phyloP scores from a whole-genome alignment of 805 yeast species.

The Ogataea angusta region DNA sequence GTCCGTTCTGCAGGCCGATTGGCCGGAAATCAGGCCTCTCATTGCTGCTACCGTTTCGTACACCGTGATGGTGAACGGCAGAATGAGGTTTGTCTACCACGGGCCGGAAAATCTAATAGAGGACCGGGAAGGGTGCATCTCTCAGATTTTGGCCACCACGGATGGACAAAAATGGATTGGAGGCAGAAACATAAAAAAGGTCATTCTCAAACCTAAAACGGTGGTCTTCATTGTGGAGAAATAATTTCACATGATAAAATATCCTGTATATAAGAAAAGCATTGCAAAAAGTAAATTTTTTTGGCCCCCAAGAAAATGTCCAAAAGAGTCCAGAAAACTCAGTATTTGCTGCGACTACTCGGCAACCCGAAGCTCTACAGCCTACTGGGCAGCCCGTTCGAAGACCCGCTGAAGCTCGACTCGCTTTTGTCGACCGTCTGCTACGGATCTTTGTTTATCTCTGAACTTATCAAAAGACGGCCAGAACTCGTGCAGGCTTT shows the following conservation, averaged over 20 bases:
- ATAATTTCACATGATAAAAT: constrained; percentile 4
- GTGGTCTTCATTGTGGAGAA: constrained; percentile 24
- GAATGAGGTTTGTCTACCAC: constrained; percentile 46
- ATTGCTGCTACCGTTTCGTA: constrained; percentile 41
- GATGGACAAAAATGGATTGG: constrained; percentile 42
- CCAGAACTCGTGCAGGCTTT: constrained; percentile 16
- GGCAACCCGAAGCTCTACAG: constrained; percentile 29
- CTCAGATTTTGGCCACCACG: constrained; percentile 32
- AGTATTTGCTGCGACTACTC: constrained; percentile 13
- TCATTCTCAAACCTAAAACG: constrained; percentile 46
- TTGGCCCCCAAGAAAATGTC: neutral
- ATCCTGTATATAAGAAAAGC: constrained; percentile 8
- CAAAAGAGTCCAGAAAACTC: neutral
- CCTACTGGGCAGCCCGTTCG: constrained; percentile 23
- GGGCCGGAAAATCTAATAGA: constrained; percentile 35
- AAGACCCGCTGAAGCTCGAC: constrained; percentile 29
- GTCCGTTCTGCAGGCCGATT: constrained; percentile 54
- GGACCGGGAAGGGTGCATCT: constrained; percentile 36
- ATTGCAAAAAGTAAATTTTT: neutral
- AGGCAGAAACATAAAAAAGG: constrained; percentile 43
- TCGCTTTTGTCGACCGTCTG: constrained; percentile 33
- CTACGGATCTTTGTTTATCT: constrained; percentile 29
- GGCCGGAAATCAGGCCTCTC: constrained; percentile 54
- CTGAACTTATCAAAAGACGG: constrained; percentile 24
- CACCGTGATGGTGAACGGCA: constrained; percentile 73